Evolutionary conservation across 768 basidiomycete genomes (phyloP).

Genomic region (Boletus barrowsii): DNA sequence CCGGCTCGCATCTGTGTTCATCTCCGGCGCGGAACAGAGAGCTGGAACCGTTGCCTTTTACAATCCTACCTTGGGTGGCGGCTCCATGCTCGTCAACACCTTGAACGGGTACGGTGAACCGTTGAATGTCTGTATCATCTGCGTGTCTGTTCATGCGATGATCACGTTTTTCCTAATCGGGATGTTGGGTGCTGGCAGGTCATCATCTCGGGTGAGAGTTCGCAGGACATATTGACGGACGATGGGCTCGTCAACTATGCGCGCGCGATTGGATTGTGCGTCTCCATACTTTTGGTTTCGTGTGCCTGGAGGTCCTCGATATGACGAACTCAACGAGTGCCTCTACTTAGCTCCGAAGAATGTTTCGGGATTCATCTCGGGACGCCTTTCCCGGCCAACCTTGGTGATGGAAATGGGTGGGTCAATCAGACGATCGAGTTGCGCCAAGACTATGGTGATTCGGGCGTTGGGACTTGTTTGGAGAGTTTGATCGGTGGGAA

Average conservation of each 20-base stretch:
- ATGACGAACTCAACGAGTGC: not conserved
- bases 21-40: not conserved
- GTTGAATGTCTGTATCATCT: slow-evolving; percentile 36
- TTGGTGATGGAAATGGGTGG: slow-evolving; percentile 46
- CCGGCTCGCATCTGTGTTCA: slow-evolving; percentile 4
- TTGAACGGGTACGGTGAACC: slow-evolving; percentile 40
- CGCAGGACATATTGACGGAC: slow-evolving; percentile 52
- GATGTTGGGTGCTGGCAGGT: slow-evolving; percentile 33
- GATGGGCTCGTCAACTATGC: slow-evolving; percentile 58
- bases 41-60: slow-evolving; percentile 28
- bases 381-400: slow-evolving; percentile 39
- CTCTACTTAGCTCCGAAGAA: slow-evolving; percentile 36
- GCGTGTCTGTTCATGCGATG: not conserved
- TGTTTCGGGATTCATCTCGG: slow-evolving; percentile 38
- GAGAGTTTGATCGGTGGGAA: slow-evolving; percentile 47
- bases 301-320: not conserved
- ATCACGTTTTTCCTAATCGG: not conserved
- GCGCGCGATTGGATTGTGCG: slow-evolving; percentile 60
- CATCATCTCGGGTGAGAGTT: slow-evolving; percentile 65
- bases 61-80: slow-evolving; percentile 35
- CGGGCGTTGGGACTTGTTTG: slow-evolving; percentile 40
- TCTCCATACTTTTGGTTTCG: not conserved
- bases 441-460: slow-evolving; percentile 40
- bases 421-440: slow-evolving; percentile 44
- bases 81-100: slow-evolving; percentile 43